Evolutionary conservation across 2,329 filamentous ascomycete genomes (phyloP).

Genomic region (Eutypella sp.): DNA sequence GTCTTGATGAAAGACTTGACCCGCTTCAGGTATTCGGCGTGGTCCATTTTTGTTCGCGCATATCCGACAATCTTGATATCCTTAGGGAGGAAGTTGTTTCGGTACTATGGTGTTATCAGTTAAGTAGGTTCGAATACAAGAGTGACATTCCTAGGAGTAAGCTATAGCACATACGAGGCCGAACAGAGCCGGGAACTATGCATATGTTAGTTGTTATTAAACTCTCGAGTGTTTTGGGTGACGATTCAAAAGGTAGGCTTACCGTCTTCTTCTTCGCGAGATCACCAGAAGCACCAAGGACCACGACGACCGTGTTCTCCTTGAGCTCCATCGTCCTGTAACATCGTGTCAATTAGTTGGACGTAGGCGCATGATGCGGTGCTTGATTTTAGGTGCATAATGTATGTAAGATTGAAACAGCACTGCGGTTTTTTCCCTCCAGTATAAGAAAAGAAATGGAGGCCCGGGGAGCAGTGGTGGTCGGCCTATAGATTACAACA

Average conservation of each 20-base stretch:
- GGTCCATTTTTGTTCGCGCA: conserved; percentile 99
- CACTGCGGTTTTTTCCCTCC: too few species aligned
- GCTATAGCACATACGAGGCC: conserved; percentile 69
- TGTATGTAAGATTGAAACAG: neutral
- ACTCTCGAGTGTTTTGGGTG: conserved; percentile 1
- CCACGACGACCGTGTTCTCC: conserved; percentile 95
- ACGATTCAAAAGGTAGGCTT: conserved; percentile 30
- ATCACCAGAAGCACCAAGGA: conserved; percentile 95
- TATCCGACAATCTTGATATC: conserved; percentile 97
- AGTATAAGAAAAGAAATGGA: too few species aligned
- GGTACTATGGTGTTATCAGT: conserved; percentile 58
- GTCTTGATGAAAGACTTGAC: conserved; percentile 99
- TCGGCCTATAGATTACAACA: too few species aligned
- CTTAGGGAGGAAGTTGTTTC: conserved; percentile 97
- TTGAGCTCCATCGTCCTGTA: conserved; percentile 86
- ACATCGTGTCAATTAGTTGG: conserved; percentile 21
- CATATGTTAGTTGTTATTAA: conserved; percentile 25
- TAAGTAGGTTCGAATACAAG: neutral
- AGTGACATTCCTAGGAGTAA: neutral
- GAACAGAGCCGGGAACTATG: conserved; percentile 95
- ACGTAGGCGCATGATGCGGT: neutral
- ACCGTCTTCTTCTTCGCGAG: conserved; percentile 99
- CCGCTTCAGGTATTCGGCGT: conserved; percentile 86
- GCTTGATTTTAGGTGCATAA: conserved; percentile 4
- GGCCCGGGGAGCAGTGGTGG: too few species aligned